Percentiles rank a stretch among this genome's conserved stretches.
These are phyloP conservation scores for Sungouiozyma ichnusensis DNA, from an alignment of 805 yeast species.

Conservation along the genomic window DNA sequence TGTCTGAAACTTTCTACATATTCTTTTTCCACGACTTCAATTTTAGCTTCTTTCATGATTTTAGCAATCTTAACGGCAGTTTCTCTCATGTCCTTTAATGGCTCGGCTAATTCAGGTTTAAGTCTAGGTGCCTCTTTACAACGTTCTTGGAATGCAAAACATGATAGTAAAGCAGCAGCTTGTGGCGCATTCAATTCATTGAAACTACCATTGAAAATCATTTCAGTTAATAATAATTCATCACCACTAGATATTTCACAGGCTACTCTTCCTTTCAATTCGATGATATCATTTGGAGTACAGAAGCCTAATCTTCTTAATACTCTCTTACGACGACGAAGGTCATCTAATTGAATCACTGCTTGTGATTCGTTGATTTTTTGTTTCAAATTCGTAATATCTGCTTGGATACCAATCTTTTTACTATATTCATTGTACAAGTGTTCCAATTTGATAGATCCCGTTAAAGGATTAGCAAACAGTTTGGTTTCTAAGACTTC, in stretches of 20 bases:
- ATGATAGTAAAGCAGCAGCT: slow-evolving; percentile 82
- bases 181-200: slow-evolving; percentile 81
- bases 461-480: slow-evolving; percentile 55
- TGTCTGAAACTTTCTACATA: slow-evolving; percentile 86
- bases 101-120: slow-evolving; percentile 86
- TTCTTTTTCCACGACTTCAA: slow-evolving; percentile 84
- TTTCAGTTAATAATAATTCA: slow-evolving; percentile 76
- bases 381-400: slow-evolving; percentile 48
- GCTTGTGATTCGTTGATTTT: slow-evolving; percentile 79
- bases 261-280: slow-evolving; percentile 93
- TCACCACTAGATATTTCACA: slow-evolving; percentile 90
- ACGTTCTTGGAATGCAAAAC: slow-evolving; percentile 95
- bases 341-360: slow-evolving; percentile 86
- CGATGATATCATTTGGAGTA: slow-evolving; percentile 79
- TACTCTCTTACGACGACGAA: slow-evolving; percentile 87
- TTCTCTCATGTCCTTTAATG: slow-evolving; percentile 76
- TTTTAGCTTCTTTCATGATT: slow-evolving; percentile 77
- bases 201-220: slow-evolving; percentile 92
- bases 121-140: slow-evolving; percentile 81
- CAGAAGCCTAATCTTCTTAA: slow-evolving; percentile 86
- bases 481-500: slow-evolving; percentile 74
- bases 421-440: slow-evolving; percentile 54
- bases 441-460: slow-evolving; percentile 48
- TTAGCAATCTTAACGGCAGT: slow-evolving; percentile 89
- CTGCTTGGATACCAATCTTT: slow-evolving; percentile 51